Percentiles rank a stretch among this genome's conserved stretches.
Evolutionary conservation across 2,329 filamentous ascomycete genomes (phyloP).

Genomic region (Fusarium torreyae): DNA sequence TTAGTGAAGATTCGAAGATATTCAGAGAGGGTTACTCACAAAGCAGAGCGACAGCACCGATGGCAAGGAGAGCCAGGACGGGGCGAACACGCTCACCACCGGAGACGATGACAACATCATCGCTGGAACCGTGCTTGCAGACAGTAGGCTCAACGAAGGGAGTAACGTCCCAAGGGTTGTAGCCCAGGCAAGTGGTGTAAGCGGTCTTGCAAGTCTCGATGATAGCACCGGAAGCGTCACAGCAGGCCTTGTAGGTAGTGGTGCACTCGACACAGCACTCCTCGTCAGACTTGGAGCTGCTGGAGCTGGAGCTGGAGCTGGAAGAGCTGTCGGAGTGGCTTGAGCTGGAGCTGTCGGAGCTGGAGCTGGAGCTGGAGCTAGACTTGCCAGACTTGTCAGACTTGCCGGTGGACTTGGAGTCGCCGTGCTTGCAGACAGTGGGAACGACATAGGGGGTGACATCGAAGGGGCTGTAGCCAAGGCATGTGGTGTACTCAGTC

Average conservation of each 20-base stretch:
- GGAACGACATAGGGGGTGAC: slow-evolving; percentile 30
- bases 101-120: slow-evolving; percentile 39
- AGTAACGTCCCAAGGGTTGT: slow-evolving; percentile 26
- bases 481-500: slow-evolving; percentile 25
- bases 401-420: not conserved
- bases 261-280: slow-evolving; percentile 26
- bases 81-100: slow-evolving; percentile 34
- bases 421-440: slow-evolving; percentile 37
- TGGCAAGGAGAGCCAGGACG: slow-evolving; percentile 33
- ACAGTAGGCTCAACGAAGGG: slow-evolving; percentile 39
- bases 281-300: slow-evolving; percentile 18
- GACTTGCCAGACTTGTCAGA: not conserved
- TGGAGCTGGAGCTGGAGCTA: not conserved
- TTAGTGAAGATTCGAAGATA: not conserved
- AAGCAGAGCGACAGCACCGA: slow-evolving; percentile 37
- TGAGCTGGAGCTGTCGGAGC: no score
- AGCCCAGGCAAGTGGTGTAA: slow-evolving; percentile 38
- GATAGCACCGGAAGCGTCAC: slow-evolving; percentile 29
- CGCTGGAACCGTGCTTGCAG: slow-evolving; percentile 30
- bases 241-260: slow-evolving; percentile 36
- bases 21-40: slow-evolving; percentile 17
- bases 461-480: slow-evolving; percentile 36
- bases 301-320: not conserved
- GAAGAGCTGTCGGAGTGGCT: no score
- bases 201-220: slow-evolving; percentile 31